These are phyloP conservation scores for Talaromyces sp. DNA, from an alignment of 2,329 filamentous ascomycete species.

Conservation along the genomic window DNA sequence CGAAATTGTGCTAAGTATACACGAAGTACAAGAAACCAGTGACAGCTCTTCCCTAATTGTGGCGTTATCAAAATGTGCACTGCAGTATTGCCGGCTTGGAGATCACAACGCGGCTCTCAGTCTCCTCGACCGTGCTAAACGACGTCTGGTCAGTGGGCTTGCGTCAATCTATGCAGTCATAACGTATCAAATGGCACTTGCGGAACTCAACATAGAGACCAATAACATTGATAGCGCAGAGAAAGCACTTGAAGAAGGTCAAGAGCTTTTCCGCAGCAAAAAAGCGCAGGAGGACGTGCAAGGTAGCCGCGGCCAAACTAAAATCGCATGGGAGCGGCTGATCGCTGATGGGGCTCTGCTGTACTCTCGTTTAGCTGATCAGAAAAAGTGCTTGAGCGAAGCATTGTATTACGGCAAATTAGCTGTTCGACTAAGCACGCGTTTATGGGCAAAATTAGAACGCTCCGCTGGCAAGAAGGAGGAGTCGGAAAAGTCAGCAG, in stretches of 20 bases:
- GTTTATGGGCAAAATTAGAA: slow-evolving; percentile 52
- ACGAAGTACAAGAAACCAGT: slow-evolving; percentile 43
- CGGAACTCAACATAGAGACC: slow-evolving; percentile 68
- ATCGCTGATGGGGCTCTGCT: slow-evolving; percentile 60
- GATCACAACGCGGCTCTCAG: slow-evolving; percentile 57
- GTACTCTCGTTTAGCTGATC: slow-evolving; percentile 63
- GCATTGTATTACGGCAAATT: slow-evolving; percentile 49
- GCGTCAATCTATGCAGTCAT: slow-evolving; percentile 47
- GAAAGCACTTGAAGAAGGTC: slow-evolving; percentile 31
- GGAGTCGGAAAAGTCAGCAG: slow-evolving; percentile 25
- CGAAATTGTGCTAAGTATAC: slow-evolving; percentile 46
- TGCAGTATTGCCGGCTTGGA: slow-evolving; percentile 58
- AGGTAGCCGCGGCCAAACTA: slow-evolving; percentile 35
- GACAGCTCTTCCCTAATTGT: slow-evolving; percentile 40
- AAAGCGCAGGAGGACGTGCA: slow-evolving; percentile 29
- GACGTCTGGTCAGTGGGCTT: slow-evolving; percentile 41
- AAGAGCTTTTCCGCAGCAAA: slow-evolving; percentile 31
- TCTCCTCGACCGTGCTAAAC: slow-evolving; percentile 57
- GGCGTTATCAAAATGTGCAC: slow-evolving; percentile 46
- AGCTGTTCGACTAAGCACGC: slow-evolving; percentile 48
- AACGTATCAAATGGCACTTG: slow-evolving; percentile 65
- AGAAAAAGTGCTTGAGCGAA: slow-evolving; percentile 46
- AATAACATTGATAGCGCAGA: slow-evolving; percentile 61
- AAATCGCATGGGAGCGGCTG: slow-evolving; percentile 50
- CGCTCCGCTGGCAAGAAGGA: slow-evolving; percentile 38